Percentiles rank a stretch among this genome's conserved stretches.
Evolutionary conservation across 1,284 basidiomycete species (phyloP).

Genomic region (Kalmanozyma brasiliensis): DNA sequence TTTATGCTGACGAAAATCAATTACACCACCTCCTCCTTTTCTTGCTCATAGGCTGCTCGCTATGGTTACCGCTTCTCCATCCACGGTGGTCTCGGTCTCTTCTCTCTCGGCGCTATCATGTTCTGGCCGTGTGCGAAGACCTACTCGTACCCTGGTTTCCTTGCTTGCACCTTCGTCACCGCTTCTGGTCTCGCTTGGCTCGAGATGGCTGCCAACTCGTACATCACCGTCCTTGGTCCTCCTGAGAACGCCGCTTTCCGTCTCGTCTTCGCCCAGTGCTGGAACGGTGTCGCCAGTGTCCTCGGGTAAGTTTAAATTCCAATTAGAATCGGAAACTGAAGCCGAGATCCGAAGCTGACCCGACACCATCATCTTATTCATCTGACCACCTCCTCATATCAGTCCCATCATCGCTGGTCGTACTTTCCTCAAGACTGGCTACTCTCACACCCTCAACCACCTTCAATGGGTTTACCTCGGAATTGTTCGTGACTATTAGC

Average conservation of each 20-base stretch:
- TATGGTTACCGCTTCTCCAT: constrained; percentile 71
- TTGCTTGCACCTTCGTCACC: constrained; percentile 63
- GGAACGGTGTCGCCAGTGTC: constrained; percentile 82
- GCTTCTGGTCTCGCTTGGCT: constrained; percentile 75
- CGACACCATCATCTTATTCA: too few relatives aligned
- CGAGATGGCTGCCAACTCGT: constrained; percentile 80
- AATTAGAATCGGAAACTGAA: too few relatives aligned
- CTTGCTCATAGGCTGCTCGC: too few relatives aligned
- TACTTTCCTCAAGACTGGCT: constrained; percentile 78
- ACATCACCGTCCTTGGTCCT: constrained; percentile 75
- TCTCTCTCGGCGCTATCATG: constrained; percentile 27
- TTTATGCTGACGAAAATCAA: too few relatives aligned
- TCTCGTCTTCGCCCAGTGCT: constrained; percentile 83
- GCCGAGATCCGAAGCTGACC: too few relatives aligned
- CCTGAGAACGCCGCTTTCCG: constrained; percentile 80
- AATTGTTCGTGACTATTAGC: too few relatives aligned
- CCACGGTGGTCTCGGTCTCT: constrained; percentile 76
- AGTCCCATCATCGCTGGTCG: constrained; percentile 80
- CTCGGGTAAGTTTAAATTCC: too few relatives aligned
- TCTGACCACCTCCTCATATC: too few relatives aligned
- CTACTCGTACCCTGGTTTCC: constrained; percentile 39
- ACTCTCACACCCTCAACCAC: constrained; percentile 75
- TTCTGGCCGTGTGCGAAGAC: neutral
- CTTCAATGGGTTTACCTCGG: constrained; percentile 86
- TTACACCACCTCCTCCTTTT: too few relatives aligned